A percentile compares a stretch with the other conserved stretches of the same genome.
These are phyloP conservation scores for Meira miltonrushii DNA, from an alignment of 1,284 basidiomycete species.

Conservation along the genomic window DNA sequence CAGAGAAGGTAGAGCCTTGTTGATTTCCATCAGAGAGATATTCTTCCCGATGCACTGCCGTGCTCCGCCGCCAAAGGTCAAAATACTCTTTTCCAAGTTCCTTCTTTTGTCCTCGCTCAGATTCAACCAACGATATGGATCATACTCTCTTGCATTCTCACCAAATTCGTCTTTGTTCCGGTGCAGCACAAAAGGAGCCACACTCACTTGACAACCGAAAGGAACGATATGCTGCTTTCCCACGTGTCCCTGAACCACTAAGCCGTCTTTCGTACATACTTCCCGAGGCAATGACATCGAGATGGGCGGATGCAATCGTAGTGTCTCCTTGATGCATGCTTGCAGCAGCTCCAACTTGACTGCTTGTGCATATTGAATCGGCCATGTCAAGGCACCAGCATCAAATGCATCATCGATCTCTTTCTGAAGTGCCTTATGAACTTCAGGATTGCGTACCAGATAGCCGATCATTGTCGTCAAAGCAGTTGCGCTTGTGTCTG, in stretches of 20 bases:
- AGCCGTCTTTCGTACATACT: conserved; percentile 33
- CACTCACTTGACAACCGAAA: conserved; percentile 37
- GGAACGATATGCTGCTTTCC: conserved; percentile 24
- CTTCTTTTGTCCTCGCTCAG: conserved; percentile 26
- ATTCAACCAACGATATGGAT: conserved; percentile 45
- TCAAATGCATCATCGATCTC: conserved; percentile 39
- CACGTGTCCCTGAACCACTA: conserved; percentile 26
- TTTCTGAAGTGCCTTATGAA: conserved; percentile 29
- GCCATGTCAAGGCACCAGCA: conserved; percentile 24
- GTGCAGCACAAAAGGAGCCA: conserved; percentile 43
- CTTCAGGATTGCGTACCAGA: conserved; percentile 31
- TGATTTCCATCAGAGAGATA: conserved; percentile 44
- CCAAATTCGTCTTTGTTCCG: conserved; percentile 35
- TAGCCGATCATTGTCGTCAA: conserved; percentile 42
- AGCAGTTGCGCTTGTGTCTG: conserved; percentile 42
- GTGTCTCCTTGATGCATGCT: conserved; percentile 49
- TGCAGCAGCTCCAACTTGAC: conserved; percentile 36
- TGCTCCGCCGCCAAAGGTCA: conserved; percentile 36
- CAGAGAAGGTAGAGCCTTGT: conserved; percentile 39
- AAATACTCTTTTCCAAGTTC: conserved; percentile 26
- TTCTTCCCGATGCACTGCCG: conserved; percentile 43
- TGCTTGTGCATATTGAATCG: conserved; percentile 37
- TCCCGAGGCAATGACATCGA: conserved; percentile 44
- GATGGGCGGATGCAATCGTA: conserved; percentile 49
- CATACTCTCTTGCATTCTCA: conserved; percentile 28